Evolutionary conservation across 2,329 filamentous ascomycete genomes (phyloP).

Genomic region (Cladorrhinum sp.): DNA sequence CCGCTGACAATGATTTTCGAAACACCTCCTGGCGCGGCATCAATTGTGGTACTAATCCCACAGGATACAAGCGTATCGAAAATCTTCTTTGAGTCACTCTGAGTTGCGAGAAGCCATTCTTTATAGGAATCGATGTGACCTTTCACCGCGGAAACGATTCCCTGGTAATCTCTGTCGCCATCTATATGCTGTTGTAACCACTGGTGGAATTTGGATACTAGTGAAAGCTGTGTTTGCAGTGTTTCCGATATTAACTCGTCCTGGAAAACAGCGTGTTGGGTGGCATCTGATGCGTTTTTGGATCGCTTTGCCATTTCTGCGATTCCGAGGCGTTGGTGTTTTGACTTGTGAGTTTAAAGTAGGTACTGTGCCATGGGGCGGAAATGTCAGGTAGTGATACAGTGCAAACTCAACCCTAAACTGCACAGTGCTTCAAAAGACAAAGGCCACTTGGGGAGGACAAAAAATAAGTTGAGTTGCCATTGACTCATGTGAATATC

Average conservation of each 20-base stretch:
- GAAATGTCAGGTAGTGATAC: neutral
- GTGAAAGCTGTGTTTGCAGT: conserved; percentile 9
- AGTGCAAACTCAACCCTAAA: neutral
- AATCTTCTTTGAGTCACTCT: neutral
- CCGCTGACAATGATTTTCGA: conserved; percentile 5
- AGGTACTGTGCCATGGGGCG: neutral
- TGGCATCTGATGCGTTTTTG: neutral
- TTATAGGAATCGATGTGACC: conserved; percentile 4
- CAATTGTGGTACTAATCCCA: neutral
- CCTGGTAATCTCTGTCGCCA: neutral
- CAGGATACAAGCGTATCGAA: neutral
- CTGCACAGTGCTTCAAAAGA: neutral
- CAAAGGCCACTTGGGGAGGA: no score
- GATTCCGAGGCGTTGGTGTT: neutral
- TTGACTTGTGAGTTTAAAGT: neutral
- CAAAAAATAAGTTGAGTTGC: neutral
- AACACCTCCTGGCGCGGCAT: neutral
- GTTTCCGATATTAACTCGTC: neutral
- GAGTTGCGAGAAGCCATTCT: conserved; percentile 2
- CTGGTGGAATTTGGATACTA: conserved; percentile 12
- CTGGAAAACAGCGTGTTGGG: neutral
- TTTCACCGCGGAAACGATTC: conserved; percentile 10
- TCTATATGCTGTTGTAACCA: conserved; percentile 15
- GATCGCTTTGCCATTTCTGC: neutral
- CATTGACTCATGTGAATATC: neutral